Percentiles rank a stretch among this genome's conserved stretches.
These are phyloP conservation scores for Climacium dendroides DNA, from an alignment of 225 moss, liverwort and hornwort species.

Conservation along the genomic window DNA sequence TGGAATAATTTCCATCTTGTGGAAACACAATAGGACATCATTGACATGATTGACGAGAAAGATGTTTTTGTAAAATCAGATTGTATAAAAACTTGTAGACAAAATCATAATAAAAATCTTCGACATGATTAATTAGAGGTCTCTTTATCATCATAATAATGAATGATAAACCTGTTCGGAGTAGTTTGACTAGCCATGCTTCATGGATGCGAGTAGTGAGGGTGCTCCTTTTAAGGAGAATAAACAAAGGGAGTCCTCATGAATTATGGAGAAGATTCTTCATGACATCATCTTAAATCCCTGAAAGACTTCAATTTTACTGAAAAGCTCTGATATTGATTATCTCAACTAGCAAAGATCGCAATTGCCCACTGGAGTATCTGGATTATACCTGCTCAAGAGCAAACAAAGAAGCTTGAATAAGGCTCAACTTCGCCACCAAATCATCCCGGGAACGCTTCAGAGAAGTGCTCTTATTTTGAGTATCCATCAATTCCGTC, in stretches of 20 bases:
- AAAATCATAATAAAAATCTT: not conserved
- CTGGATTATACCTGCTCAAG: constrained; percentile 25
- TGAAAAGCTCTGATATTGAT: not conserved
- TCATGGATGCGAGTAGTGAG: not conserved
- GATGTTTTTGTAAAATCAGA: not conserved
- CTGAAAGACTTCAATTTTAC: not conserved
- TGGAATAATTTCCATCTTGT: not conserved
- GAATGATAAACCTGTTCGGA: not conserved
- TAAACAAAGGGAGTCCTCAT: not conserved
- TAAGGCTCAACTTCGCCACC: constrained; percentile 34
- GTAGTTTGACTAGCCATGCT: not conserved
- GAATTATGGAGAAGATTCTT: not conserved
- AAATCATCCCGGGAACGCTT: constrained; percentile 15
- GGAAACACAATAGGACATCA: not conserved
- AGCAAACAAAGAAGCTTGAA: constrained; percentile 44
- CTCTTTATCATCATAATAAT: not conserved
- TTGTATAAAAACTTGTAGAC: not conserved
- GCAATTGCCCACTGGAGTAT: not conserved
- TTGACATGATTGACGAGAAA: not conserved
- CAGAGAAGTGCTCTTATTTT: constrained; percentile 15
- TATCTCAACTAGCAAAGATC: not conserved
- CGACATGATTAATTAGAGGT: not conserved
- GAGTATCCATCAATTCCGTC: constrained; percentile 25
- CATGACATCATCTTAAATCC: not conserved
- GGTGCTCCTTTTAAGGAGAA: no score